Evolutionary conservation across 2,329 filamentous ascomycete genomes (phyloP).

Genomic region (Helotiales sp.): DNA sequence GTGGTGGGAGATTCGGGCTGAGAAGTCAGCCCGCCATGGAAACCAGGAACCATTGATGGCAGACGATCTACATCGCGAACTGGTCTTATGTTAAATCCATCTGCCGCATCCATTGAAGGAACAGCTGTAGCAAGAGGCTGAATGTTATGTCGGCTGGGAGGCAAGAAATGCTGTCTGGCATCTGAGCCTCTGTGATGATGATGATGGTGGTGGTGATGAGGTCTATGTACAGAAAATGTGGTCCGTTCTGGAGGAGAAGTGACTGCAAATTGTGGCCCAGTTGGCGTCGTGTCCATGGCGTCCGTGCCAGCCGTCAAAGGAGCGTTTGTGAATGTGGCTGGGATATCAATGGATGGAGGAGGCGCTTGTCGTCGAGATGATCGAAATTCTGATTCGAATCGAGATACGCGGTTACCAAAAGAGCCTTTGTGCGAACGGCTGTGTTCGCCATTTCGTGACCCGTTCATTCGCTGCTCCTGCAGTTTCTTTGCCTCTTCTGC

Average conservation of each 20-base stretch:
- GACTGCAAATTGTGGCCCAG: conserved; percentile 60
- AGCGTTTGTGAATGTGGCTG: conserved; percentile 52
- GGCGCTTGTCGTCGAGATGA: conserved; percentile 74
- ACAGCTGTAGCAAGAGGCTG: conserved; percentile 69
- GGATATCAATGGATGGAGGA: conserved; percentile 81
- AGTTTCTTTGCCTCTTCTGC: conserved; percentile 77
- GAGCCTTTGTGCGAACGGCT: conserved; percentile 37
- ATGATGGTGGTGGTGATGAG: conserved; percentile 53
- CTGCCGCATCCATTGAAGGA: conserved; percentile 66
- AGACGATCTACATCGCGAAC: conserved; percentile 81
- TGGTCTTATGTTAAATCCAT: conserved; percentile 73
- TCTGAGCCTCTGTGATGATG: conserved; percentile 55
- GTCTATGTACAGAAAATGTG: conserved; percentile 57
- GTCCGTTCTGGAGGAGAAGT: conserved; percentile 72
- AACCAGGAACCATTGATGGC: conserved; percentile 75
- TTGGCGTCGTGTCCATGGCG: conserved; percentile 60
- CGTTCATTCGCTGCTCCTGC: conserved; percentile 39
- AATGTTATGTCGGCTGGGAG: conserved; percentile 51
- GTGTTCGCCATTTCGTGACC: conserved; percentile 29
- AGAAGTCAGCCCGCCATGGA: conserved; percentile 71
- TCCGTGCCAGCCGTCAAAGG: conserved; percentile 48
- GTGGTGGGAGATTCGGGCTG: conserved; percentile 91
- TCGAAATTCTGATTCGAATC: conserved; percentile 59
- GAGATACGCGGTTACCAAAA: conserved; percentile 53
- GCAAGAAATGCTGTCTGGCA: conserved; percentile 48